Evolutionary conservation across 257 asterid genomes (phyloP), one percentile per base, ranked within the genome.

Genomic region (Lantana camara): DNA sequence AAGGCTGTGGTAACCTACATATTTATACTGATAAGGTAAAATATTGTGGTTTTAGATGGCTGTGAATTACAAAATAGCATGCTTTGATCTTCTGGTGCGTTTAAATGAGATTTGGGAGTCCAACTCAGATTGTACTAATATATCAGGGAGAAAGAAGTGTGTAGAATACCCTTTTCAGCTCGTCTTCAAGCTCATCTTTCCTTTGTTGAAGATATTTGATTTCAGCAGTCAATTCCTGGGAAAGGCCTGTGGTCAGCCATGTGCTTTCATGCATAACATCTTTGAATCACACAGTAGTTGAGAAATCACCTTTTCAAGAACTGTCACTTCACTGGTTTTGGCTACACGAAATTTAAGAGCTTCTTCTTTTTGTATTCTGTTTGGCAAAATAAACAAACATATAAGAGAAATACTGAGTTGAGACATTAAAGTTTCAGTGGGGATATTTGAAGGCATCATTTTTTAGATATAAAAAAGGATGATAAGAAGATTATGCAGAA

Each of bases 321-420:
- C 81, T 71, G 72, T 49, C 63, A 90, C 83, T 73, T 93, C 97
- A 53, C 77, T 70, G 57, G 87, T 73, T 80, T 90, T 93, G 72
- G 82, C 21, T 27, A 77, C 59, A 11, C 95, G 95, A 67, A 82
- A 87, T 62, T 75, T 77, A 67, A 85, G 89, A 73, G 97, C 97
- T 72, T 86, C 96, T 75, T 87, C 95, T 71, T 82, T 90, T 70
- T 93, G 99, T 58, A 55, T 14, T 79, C 97, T 90, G 81, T 66
- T 61, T 63, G 4, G 52, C 65, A 77, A 60, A 77, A 73, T 27
- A 49, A 46, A 63, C 9, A 41, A 66, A 57, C 61, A 37, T 40
- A 35, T 50, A 30, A 50, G 67, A 59, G 49, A 47, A 44, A 44
- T 23, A 57, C 15, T 56, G 40, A 73, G 21, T 48, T 20, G 51